Percentiles rank a stretch among this genome's conserved stretches.
phyloP scores from a whole-genome alignment of 257 asterid genomes.

The Coffea canephora region DNA sequence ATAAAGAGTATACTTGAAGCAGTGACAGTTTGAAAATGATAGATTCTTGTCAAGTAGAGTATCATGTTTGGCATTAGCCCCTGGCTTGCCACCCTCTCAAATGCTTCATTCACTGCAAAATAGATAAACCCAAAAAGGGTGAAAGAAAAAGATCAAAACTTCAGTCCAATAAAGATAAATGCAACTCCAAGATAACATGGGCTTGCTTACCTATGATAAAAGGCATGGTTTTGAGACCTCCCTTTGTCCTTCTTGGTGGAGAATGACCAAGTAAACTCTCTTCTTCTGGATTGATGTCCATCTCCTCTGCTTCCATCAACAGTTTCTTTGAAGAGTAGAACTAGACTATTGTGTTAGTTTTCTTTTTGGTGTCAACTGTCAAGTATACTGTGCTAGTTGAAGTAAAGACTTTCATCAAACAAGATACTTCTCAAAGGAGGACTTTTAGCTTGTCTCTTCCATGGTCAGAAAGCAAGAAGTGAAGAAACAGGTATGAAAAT shows the following conservation, averaged over 20 bases:
- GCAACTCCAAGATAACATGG: neutral
- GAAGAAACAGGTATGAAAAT: no score
- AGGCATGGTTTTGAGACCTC: constrained; percentile 23
- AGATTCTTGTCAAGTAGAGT: constrained; percentile 17
- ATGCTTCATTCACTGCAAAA: constrained; percentile 26
- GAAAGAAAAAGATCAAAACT: neutral
- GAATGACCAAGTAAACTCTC: constrained; percentile 5
- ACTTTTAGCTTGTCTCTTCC: no score
- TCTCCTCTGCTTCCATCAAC: neutral
- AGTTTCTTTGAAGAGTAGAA: neutral
- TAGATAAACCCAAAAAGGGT: no score
- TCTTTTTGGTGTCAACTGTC: no score
- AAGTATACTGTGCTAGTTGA: no score
- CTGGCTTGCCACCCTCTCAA: constrained; percentile 22
- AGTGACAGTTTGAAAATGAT: constrained; percentile 14
- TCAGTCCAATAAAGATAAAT: neutral
- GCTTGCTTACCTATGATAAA: constrained; percentile 15
- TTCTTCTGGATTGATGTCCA: constrained; percentile 3
- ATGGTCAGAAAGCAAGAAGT: no score
- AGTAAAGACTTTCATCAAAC: no score
- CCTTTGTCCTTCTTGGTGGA: neutral
- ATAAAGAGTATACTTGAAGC: constrained; percentile 15
- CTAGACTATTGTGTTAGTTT: no score
- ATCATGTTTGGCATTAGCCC: constrained; percentile 27
- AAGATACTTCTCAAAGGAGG: no score